Conservation (phyloP, 2,329 filamentous ascomycete genomes). For the Colletotrichum karsti region DNA sequence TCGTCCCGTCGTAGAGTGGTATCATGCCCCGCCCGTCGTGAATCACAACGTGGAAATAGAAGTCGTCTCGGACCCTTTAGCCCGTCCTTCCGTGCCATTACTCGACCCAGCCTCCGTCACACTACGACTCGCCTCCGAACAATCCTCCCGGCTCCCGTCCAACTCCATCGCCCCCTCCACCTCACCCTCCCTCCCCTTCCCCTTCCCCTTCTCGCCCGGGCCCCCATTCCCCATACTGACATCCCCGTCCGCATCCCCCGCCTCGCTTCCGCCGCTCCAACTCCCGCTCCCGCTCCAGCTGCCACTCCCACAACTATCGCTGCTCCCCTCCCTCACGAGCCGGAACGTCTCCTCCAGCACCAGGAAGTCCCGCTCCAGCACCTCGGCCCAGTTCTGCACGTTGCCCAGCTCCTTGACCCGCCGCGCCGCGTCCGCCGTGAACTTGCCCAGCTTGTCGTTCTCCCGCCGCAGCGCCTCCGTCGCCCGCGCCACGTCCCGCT, state of each 20-base stretch:
- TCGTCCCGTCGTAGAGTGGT: neutral
- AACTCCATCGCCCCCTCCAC: conserved; percentile 23
- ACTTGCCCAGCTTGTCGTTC: conserved; percentile 70
- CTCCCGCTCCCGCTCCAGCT: conserved; percentile 39
- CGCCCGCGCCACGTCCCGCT: conserved; percentile 69
- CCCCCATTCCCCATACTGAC: conserved; percentile 21
- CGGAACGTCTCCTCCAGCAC: conserved; percentile 72
- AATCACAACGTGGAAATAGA: conserved; percentile 40
- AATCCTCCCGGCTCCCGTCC: conserved; percentile 33
- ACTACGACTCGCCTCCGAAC: conserved; percentile 48
- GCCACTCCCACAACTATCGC: conserved; percentile 37
- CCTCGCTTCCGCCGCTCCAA: conserved; percentile 47
- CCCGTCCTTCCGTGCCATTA: conserved; percentile 37
- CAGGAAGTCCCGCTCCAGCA: conserved; percentile 74
- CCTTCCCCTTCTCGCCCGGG: neutral
- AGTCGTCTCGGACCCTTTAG: conserved; percentile 48
- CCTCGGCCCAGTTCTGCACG: conserved; percentile 88
- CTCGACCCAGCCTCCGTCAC: conserved; percentile 46
- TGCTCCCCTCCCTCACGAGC: conserved; percentile 51
- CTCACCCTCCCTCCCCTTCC: conserved; percentile 35
- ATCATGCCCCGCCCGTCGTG: conserved; percentile 31
- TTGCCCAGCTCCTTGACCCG: conserved; percentile 82
- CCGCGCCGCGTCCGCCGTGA: conserved; percentile 69
- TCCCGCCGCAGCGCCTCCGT: conserved; percentile 69
- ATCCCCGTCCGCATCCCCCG: conserved; percentile 16